Evolutionary conservation across 176 grass and related monocot species (phyloP), one percentile per base, ranked within the genome.

Genomic region (Poa pratensis): DNA sequence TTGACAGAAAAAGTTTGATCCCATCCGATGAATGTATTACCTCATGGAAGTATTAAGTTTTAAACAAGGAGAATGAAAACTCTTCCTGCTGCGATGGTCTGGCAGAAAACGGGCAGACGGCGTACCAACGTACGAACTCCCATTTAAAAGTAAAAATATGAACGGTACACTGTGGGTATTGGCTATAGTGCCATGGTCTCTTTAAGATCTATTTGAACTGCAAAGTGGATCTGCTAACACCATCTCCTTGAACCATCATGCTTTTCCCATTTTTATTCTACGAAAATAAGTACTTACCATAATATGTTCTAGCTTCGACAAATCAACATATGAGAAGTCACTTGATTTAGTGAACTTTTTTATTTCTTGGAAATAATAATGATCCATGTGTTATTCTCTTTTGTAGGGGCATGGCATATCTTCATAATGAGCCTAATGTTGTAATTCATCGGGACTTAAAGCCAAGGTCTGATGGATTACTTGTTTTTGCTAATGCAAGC

Each of bases 381-480:
- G 62, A 73, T 73, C 26, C 6, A 65, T 64, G 24, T 81, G 42
- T 15, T 68, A 65, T 84, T 81, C 3, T 51, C 35, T 85, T 73
- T 55, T 73, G 71, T 86, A 99, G 97, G 84, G 97, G 97, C 77
- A 99, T 99, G 97, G 94, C 97, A 32, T 99, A 96, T 91, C 90
- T 99, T 79, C 97, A 99, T 86, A 99, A 94, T 48, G 97, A 99
- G 77, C 97, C 97, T 79, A 99, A 99, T 87, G 97, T 99, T 84
- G 86, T 99, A 58, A 96, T 99, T 77, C 97, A 99, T 32, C 76
- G 97, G 81, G 97, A 99, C 79, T 88, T 99, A 72, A 99, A 99
- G 68, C 97, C 97, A 88, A 99, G 97, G 97, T 94, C 23, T 63
- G 18, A 71, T 53, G 19, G 39, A 11, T 7, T 70, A 30, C 48